Conservation (phyloP, 371 early-diverging fungal genomes). For the Mortierella sp. region DNA sequence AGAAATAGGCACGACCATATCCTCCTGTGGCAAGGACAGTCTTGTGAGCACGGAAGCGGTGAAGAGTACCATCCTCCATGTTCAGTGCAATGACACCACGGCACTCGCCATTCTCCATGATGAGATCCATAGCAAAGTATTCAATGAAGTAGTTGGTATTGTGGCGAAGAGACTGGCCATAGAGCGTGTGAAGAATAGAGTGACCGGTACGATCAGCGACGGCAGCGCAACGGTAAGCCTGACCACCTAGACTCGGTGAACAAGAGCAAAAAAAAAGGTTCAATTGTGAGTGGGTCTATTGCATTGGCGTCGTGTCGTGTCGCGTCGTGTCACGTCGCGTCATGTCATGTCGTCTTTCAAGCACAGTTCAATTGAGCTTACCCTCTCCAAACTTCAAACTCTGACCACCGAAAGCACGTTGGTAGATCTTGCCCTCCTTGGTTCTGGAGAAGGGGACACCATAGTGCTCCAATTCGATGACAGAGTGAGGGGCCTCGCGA, state of each 20-base stretch:
- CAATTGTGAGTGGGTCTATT: not conserved
- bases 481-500: conserved; percentile 95
- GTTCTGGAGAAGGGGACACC: conserved; percentile 98
- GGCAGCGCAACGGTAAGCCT: conserved; percentile 97
- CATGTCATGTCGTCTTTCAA: not conserved
- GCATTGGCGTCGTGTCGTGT: no score
- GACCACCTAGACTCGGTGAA: conserved; percentile 74
- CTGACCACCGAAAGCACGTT: conserved; percentile 98
- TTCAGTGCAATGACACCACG: conserved; percentile 95
- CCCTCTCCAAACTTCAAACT: conserved; percentile 94
- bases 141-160: conserved; percentile 98
- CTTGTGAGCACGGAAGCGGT: conserved; percentile 97
- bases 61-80: conserved; percentile 97
- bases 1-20: conserved; percentile 98
- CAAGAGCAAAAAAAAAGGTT: conserved; percentile 2
- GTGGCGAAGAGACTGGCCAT: conserved; percentile 95
- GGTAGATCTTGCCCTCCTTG: conserved; percentile 96
- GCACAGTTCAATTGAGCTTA: conserved; percentile 19
- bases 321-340: not conserved
- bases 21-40: conserved; percentile 98
- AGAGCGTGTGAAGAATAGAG: conserved; percentile 95
- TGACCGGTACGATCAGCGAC: conserved; percentile 99
- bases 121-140: conserved; percentile 97
- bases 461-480: conserved; percentile 97
- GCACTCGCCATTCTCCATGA: conserved; percentile 98